These are phyloP conservation scores for Astrothelium macrocarpum DNA, from an alignment of 495 filamentous ascomycete species.

Conservation along the genomic window DNA sequence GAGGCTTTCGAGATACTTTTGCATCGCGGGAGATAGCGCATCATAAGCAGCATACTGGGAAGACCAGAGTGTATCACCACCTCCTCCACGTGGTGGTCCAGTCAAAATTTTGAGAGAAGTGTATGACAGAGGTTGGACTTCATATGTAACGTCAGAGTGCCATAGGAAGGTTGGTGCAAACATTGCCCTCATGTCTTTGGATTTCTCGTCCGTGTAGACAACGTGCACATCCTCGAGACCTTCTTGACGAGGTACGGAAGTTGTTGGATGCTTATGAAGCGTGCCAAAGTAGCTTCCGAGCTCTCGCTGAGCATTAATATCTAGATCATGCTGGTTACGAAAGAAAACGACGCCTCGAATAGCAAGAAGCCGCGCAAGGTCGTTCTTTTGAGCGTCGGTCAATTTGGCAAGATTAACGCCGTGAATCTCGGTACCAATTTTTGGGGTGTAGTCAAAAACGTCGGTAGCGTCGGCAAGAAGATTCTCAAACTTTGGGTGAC, in stretches of 20 bases:
- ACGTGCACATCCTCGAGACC: conserved; percentile 62
- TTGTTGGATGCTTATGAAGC: conserved; percentile 56
- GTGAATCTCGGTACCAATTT: conserved; percentile 63
- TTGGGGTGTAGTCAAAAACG: conserved; percentile 54
- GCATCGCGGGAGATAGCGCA: conserved; percentile 55
- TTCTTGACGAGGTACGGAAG: conserved; percentile 46
- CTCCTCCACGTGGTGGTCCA: conserved; percentile 57
- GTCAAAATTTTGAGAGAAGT: conserved; percentile 61
- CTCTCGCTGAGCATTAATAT: conserved; percentile 56
- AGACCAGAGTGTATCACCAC: conserved; percentile 68
- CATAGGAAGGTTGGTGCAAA: conserved; percentile 38
- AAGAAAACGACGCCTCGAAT: conserved; percentile 67
- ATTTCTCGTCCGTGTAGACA: conserved; percentile 55
- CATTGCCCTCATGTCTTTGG: conserved; percentile 38
- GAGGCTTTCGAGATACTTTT: conserved; percentile 59
- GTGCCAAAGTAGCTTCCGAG: conserved; percentile 58
- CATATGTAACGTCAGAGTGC: conserved; percentile 60
- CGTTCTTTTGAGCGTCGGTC: conserved; percentile 60
- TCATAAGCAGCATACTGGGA: conserved; percentile 68
- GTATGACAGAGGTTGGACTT: conserved; percentile 69
- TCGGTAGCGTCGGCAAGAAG: conserved; percentile 45
- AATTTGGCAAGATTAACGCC: conserved; percentile 60
- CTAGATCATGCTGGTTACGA: conserved; percentile 55
- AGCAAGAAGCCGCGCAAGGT: conserved; percentile 62
- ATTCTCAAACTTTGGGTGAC: conserved; percentile 48